phyloP scores from a whole-genome alignment of 78 protist species.

The Pigoraptor vietnamica region DNA sequence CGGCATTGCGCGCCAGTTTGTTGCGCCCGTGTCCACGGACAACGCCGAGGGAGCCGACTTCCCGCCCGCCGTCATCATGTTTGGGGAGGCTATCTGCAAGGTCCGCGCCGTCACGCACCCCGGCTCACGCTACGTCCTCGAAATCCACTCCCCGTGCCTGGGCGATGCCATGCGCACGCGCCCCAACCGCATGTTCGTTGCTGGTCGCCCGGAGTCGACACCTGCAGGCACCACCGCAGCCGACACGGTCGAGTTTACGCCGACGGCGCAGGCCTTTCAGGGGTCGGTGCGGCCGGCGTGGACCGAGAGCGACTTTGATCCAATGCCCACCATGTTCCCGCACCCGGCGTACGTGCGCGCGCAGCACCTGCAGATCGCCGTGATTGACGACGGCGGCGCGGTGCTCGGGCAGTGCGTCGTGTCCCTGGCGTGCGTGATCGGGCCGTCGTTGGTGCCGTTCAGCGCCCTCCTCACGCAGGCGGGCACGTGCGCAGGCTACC shows the following conservation, averaged over 20 bases:
- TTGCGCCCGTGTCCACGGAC: background rate
- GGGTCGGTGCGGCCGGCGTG: background rate
- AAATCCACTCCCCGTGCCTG: background rate
- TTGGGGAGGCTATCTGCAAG: background rate
- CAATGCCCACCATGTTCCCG: background rate
- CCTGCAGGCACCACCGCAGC: background rate
- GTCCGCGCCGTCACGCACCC: background rate
- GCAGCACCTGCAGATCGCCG: background rate
- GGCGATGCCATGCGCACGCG: background rate
- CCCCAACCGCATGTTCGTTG: background rate
- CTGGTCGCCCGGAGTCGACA: background rate
- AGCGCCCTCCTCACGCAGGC: background rate
- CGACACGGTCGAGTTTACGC: background rate
- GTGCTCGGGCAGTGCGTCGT: background rate
- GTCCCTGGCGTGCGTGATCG: background rate
- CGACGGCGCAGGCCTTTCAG: background rate
- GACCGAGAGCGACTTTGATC: background rate
- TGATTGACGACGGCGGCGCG: background rate
- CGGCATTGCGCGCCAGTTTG: background rate
- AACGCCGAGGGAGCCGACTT: background rate
- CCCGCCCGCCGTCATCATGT: background rate
- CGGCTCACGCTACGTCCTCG: background rate
- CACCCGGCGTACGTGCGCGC: background rate
- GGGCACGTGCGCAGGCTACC: background rate
- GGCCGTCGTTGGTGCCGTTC: background rate